These are phyloP conservation scores for Theileria parva DNA, from an alignment of 169 alveolate species.

Conservation along the genomic window DNA sequence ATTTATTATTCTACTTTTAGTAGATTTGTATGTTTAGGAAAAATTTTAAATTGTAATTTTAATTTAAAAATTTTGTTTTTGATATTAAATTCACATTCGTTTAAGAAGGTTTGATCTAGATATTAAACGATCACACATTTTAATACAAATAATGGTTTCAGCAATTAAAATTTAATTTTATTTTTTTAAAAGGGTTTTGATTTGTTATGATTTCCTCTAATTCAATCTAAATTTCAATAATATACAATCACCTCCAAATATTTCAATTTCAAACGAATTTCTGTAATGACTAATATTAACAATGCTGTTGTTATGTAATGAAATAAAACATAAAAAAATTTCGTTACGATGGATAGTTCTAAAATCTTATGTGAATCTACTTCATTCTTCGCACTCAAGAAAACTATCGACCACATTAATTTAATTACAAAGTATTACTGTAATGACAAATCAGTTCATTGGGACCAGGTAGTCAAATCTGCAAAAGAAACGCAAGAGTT, in stretches of 20 bases:
- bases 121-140: not conserved
- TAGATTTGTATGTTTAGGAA: not conserved
- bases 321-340: too few species aligned
- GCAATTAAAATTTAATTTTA: too few species aligned
- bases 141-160: not conserved
- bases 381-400: slow-evolving; percentile 58
- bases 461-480: not conserved
- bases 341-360: not conserved
- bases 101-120: not conserved
- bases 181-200: not conserved
- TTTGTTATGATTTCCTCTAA: not conserved
- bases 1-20: too few species aligned
- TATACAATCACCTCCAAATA: not conserved
- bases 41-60: too few species aligned
- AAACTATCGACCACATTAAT: slow-evolving; percentile 23
- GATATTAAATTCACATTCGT: not conserved
- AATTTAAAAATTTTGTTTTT: too few species aligned
- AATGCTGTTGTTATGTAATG: not conserved
- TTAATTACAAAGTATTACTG: slow-evolving; percentile 22
- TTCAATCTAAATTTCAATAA: not conserved
- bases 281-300: not conserved
- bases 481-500: slow-evolving; percentile 37
- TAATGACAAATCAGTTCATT: not conserved
- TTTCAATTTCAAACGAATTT: too few species aligned
- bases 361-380: slow-evolving; percentile 30